Conservation (phyloP, 768 basidiomycete genomes). For the Leccinum aurantiacum region DNA sequence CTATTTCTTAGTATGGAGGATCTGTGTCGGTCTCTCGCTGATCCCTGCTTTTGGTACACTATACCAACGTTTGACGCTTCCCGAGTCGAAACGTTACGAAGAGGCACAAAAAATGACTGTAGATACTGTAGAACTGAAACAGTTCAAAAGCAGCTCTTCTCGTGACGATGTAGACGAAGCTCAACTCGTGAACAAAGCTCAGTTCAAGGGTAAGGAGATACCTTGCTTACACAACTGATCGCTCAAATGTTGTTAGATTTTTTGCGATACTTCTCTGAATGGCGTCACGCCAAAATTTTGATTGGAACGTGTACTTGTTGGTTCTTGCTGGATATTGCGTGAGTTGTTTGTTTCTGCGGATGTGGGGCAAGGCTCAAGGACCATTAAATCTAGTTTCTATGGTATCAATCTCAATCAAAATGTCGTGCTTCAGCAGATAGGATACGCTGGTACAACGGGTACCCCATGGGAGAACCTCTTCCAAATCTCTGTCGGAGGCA, state of each 20-base stretch:
- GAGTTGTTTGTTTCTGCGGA: background rate
- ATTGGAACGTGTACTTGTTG: constrained; percentile 68
- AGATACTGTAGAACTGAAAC: constrained; percentile 34
- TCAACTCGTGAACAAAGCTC: constrained; percentile 44
- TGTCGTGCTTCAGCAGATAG: constrained; percentile 73
- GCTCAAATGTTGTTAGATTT: constrained; percentile 46
- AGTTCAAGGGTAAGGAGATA: constrained; percentile 44
- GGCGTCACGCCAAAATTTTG: constrained; percentile 65
- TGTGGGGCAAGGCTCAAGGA: background rate
- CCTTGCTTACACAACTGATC: background rate
- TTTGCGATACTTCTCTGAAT: constrained; percentile 65
- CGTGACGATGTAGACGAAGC: constrained; percentile 7
- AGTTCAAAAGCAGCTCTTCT: constrained; percentile 23
- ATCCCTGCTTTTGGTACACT: constrained; percentile 73
- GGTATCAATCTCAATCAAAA: constrained; percentile 77
- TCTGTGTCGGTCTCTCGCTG: constrained; percentile 71
- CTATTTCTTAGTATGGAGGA: constrained; percentile 59
- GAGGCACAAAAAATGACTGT: constrained; percentile 37
- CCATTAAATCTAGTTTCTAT: constrained; percentile 53
- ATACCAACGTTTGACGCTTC: constrained; percentile 73
- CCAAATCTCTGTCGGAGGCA: constrained; percentile 63
- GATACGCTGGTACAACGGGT: constrained; percentile 57
- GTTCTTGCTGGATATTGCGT: constrained; percentile 79
- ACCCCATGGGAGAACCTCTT: constrained; percentile 65
- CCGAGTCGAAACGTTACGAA: constrained; percentile 60